phyloP scores from a whole-genome alignment of 1,284 basidiomycete genomes.

The Leccinum pachyderme region DNA sequence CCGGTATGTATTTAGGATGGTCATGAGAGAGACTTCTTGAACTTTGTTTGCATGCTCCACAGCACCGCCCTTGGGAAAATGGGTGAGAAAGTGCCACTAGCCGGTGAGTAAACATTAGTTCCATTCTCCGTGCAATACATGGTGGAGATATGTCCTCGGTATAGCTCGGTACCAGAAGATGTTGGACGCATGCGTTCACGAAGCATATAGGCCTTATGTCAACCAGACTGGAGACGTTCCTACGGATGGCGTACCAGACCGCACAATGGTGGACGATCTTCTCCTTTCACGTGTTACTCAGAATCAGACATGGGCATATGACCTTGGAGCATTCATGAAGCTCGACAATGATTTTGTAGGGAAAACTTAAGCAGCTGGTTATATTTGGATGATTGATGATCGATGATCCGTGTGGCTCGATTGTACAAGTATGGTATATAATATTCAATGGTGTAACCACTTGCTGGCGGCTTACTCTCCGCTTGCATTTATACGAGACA shows the following conservation, averaged over 20 bases:
- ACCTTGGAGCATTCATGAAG: constrained; percentile 16
- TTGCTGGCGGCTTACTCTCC: not conserved
- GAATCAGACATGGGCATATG: constrained; percentile 5
- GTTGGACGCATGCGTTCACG: constrained; percentile 46
- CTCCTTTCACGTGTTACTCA: constrained; percentile 18
- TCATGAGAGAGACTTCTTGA: not conserved
- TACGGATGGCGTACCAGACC: constrained; percentile 5
- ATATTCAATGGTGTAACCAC: not conserved
- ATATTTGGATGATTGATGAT: constrained; percentile 1
- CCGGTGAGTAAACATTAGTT: constrained; percentile 37
- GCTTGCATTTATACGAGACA: not conserved
- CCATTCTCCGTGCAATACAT: not conserved
- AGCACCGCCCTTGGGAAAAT: constrained; percentile 61
- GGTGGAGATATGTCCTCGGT: constrained; percentile 2
- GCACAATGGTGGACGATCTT: constrained; percentile 9
- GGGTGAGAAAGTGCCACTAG: constrained; percentile 63
- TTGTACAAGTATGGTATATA: not conserved
- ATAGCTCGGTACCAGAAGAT: constrained; percentile 60
- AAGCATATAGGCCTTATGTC: constrained; percentile 32
- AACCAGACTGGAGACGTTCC: constrained; percentile 5
- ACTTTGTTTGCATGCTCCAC: constrained; percentile 1
- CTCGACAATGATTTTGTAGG: constrained; percentile 5
- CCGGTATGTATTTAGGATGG: constrained; percentile 42
- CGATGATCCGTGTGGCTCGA: not conserved
- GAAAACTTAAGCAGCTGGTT: constrained; percentile 3